A percentile compares a stretch with the other conserved stretches of the same genome.
phyloP scores from a whole-genome alignment of 2,329 filamentous ascomycete species.

The Alternaria ventricosa region DNA sequence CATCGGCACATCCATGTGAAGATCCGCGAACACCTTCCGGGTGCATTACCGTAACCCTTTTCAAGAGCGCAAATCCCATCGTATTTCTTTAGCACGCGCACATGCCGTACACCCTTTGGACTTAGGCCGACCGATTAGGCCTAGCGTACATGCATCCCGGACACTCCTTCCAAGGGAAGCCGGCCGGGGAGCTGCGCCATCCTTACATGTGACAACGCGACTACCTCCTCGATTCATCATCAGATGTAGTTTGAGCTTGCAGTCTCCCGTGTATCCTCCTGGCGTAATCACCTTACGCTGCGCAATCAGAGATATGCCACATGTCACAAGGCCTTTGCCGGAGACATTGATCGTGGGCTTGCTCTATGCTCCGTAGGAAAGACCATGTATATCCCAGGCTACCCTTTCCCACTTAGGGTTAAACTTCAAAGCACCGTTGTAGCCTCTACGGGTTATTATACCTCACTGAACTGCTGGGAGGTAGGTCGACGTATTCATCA shows the following conservation, averaged over 20 bases:
- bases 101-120: neutral
- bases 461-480: neutral
- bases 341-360: neutral
- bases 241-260: neutral
- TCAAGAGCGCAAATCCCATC: no score
- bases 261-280: neutral
- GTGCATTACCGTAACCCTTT: accelerated
- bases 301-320: accelerated
- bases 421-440: neutral
- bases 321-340: neutral
- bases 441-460: neutral
- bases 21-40: accelerated
- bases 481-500: neutral
- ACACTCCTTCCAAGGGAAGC: neutral
- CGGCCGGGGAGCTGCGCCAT: neutral
- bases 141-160: neutral
- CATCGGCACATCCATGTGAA: neutral
- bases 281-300: neutral
- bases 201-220: neutral
- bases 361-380: neutral
- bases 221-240: neutral
- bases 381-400: neutral
- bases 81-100: neutral
- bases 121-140: neutral
- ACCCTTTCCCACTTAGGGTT: neutral